phyloP scores from a whole-genome alignment of 306 rosid genomes.

The Mimosa bimucronata region DNA sequence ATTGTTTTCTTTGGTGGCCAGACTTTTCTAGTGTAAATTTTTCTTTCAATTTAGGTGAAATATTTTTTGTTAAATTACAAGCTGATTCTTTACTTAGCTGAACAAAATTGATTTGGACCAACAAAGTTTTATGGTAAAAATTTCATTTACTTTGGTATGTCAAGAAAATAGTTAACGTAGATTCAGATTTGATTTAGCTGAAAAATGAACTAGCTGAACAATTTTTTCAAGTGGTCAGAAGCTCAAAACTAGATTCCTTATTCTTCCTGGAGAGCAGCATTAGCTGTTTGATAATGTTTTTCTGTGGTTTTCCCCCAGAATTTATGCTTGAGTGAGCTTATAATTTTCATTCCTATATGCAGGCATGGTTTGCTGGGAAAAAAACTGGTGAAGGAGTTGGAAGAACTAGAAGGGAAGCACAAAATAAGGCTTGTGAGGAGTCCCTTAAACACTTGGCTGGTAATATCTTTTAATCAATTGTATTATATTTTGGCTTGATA shows the following conservation, averaged over 20 bases:
- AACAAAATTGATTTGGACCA: conserved; percentile 19
- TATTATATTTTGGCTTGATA: conserved; percentile 29
- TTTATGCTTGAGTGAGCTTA: conserved; percentile 31
- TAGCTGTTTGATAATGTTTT: conserved; percentile 27
- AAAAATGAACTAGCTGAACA: conserved; percentile 26
- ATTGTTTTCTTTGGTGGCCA: conserved; percentile 25
- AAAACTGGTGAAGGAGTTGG: conserved; percentile 89
- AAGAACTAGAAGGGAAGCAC: conserved; percentile 91
- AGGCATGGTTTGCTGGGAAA: conserved; percentile 92
- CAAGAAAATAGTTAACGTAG: background rate
- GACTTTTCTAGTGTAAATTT: conserved; percentile 28
- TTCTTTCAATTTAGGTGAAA: conserved; percentile 4
- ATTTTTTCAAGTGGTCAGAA: conserved; percentile 15
- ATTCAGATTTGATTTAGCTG: conserved; percentile 18
- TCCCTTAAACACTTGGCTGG: conserved; percentile 90
- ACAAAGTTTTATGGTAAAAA: conserved; percentile 10
- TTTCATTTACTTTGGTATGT: conserved; percentile 17
- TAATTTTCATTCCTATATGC: conserved; percentile 36
- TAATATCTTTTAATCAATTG: conserved; percentile 39
- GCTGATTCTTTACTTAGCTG: conserved; percentile 4
- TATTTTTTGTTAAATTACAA: background rate
- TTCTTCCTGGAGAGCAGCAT: conserved; percentile 32
- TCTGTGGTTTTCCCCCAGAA: conserved; percentile 21
- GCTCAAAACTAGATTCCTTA: conserved; percentile 25
- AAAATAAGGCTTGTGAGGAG: conserved; percentile 77